Evolutionary conservation across 1,284 basidiomycete species (phyloP).

Genomic region (Stygiomarasmius scandens): DNA sequence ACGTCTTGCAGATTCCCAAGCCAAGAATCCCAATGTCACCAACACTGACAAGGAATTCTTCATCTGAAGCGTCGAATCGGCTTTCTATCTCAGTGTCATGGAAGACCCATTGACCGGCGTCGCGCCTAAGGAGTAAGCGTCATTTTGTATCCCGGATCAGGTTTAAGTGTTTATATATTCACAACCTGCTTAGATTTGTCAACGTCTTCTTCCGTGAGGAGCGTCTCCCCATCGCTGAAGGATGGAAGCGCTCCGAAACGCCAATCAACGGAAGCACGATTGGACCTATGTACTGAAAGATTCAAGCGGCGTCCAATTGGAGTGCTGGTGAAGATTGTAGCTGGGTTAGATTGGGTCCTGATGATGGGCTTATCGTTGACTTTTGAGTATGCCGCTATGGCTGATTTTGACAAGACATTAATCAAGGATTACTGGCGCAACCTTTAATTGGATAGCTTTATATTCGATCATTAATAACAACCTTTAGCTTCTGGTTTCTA

Average conservation of each 20-base stretch:
- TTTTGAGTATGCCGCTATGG: no score
- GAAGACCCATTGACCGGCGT: constrained; percentile 23
- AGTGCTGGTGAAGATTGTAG: no score
- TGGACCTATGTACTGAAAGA: no score
- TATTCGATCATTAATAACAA: no score
- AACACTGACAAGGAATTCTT: constrained; percentile 23
- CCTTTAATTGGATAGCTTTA: no score
- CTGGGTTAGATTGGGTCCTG: no score
- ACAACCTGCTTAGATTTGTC: constrained; percentile 13
- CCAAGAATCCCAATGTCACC: constrained; percentile 19
- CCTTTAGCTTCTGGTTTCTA: no score
- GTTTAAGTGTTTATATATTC: background rate
- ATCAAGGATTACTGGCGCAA: no score
- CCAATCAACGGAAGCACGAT: no score
- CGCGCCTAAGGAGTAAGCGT: constrained; percentile 21
- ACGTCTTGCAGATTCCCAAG: constrained; percentile 20
- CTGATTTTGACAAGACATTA: no score
- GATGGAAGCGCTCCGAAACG: constrained; percentile 14
- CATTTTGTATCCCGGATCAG: background rate
- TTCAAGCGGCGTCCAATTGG: no score
- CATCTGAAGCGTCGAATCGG: constrained; percentile 20
- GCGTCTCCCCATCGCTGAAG: constrained; percentile 16
- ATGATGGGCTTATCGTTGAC: no score
- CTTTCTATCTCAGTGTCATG: constrained; percentile 21
- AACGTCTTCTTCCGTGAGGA: constrained; percentile 18